Percentiles rank a stretch among this genome's conserved stretches.
Evolutionary conservation across 345 rosid genomes (phyloP).

Genomic region (Dimocarpus longan): DNA sequence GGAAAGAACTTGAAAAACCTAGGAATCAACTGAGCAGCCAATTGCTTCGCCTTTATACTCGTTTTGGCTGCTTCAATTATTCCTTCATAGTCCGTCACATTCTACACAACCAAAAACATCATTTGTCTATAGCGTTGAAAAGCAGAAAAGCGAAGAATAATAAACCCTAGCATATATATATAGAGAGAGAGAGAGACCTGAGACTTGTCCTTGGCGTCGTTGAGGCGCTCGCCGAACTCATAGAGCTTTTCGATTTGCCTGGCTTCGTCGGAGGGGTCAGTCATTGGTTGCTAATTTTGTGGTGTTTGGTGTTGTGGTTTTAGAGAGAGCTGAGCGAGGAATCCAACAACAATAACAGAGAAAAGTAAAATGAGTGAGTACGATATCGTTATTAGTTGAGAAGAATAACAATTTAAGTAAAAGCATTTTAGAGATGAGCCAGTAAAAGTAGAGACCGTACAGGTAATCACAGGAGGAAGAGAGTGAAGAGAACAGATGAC

Average conservation of each 20-base stretch:
- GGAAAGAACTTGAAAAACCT: conserved; percentile 99
- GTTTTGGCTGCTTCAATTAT: conserved; percentile 76
- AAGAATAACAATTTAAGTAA: conserved; percentile 8
- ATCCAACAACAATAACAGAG: conserved; percentile 19
- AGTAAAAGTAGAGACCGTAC: conserved; percentile 11
- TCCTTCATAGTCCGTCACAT: conserved; percentile 85
- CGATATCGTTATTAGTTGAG: neutral
- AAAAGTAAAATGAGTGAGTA: conserved; percentile 23
- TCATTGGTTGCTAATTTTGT: conserved; percentile 40
- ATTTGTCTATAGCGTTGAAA: neutral
- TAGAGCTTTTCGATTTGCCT: conserved; percentile 91
- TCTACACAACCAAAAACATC: conserved; percentile 37
- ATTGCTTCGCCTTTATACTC: conserved; percentile 84
- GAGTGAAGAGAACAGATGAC: neutral
- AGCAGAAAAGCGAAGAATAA: neutral
- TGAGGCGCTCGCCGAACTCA: conserved; percentile 94
- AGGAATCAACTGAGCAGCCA: conserved; percentile 98
- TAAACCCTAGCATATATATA: conserved; percentile 29
- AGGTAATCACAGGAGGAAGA: neutral
- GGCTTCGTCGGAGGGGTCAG: conserved; percentile 68
- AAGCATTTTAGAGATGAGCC: neutral
- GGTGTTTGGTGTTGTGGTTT: neutral
- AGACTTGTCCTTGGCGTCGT: conserved; percentile 91
- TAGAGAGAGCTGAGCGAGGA: conserved; percentile 38
- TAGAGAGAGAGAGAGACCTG: conserved; percentile 48